Evolutionary conservation across 192 early-diverging fungal genomes (phyloP), one percentile per base, ranked within the genome.

Genomic region (Phycomyces blakesleeanus): DNA sequence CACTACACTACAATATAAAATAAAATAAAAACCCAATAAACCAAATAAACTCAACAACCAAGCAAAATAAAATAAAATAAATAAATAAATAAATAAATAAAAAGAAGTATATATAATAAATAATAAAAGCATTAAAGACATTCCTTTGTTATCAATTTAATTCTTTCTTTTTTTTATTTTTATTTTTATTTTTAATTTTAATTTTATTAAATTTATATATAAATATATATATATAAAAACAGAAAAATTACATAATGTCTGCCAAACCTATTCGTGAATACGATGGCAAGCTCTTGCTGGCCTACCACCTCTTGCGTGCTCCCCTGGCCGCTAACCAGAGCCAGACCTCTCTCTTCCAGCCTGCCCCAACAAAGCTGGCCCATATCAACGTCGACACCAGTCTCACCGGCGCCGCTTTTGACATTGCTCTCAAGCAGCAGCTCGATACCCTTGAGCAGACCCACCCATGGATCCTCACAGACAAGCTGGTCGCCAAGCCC

Each of bases 211-310:
- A 25, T 38, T 57, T 16, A n/a, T 40, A 34, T 20, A 16, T 2
- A 42, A 2, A 34, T 34, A 29, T 37, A 5, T 52, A 63, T n/a
- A n/a, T n/a, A n/a, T n/a, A n/a, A n/a, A n/a, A n/a, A n/a, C n/a
- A n/a, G n/a, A n/a, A n/a, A n/a, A n/a, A n/a, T n/a, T n/a, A n/a
- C n/a, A n/a, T 37, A 14, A 69, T 69, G 67, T 69, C 67, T 61
- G 67, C 67, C 55, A 69, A 69, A 51, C 14, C 67, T 37, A 69
- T 69, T 40, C 52, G 67, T 62, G 67, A 98, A 82, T 98, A 89
- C 79, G 95, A 98, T 75, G 97, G 97, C 71, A 98, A 98, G 85
- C 89, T 92, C 54, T 83, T 98, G 71, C 87, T 98, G 60, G 87
- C 91, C 58, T 82, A 96, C 78, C 92, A 88, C 79, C 85, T 98